Percentiles rank a stretch among this genome's conserved stretches.
Conservation (phyloP, 345 rosid genomes). For the Gossypium australe region DNA sequence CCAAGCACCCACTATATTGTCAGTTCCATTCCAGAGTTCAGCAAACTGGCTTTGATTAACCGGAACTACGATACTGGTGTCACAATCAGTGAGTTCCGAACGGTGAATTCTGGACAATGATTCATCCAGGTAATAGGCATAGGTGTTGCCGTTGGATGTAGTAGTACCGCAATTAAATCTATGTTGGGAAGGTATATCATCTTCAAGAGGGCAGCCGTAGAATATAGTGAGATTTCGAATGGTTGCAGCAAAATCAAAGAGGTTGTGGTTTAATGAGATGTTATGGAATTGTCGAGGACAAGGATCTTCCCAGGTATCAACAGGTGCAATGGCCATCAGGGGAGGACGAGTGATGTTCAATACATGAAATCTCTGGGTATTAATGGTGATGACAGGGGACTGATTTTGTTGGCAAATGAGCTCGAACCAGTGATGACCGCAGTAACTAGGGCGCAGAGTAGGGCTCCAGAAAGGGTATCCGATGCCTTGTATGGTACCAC, state of each 20-base stretch:
- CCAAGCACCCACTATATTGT: background rate
- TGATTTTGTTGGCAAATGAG: slow-evolving; percentile 21
- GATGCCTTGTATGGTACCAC: slow-evolving; percentile 26
- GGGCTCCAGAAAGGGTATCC: slow-evolving; percentile 54
- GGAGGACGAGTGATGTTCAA: accelerated
- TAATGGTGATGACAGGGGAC: background rate
- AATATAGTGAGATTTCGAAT: slow-evolving; percentile 26
- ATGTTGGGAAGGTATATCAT: background rate
- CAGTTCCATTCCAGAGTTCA: background rate
- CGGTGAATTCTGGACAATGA: background rate
- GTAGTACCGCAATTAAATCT: background rate
- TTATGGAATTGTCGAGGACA: slow-evolving; percentile 17
- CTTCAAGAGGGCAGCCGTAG: slow-evolving; percentile 12
- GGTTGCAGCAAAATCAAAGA: background rate
- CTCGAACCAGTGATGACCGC: slow-evolving; percentile 33
- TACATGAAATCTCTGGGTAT: background rate
- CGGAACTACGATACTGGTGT: background rate
- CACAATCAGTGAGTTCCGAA: background rate
- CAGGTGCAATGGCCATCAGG: slow-evolving; percentile 21
- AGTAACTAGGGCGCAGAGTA: slow-evolving; percentile 11
- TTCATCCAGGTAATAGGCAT: slow-evolving; percentile 7
- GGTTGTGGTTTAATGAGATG: background rate
- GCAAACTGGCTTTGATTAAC: background rate
- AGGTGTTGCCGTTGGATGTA: background rate
- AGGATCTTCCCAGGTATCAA: background rate